phyloP scores from a whole-genome alignment of 306 rosid species.

The Castanopsis chinensis region DNA sequence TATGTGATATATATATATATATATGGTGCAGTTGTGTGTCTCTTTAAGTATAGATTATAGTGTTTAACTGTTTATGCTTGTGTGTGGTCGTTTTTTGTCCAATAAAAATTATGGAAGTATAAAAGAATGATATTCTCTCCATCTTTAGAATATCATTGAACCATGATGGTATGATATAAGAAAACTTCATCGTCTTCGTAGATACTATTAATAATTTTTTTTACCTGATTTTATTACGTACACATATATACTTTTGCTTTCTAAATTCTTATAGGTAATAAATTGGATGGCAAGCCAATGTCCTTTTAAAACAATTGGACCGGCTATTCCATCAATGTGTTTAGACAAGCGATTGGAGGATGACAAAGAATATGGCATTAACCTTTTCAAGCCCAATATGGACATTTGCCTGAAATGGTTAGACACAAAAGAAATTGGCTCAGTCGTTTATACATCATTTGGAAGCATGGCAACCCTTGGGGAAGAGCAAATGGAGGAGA shows the following conservation, averaged over 20 bases:
- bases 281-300: conserved; percentile 20
- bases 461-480: conserved; percentile 10
- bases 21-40: too few relatives aligned
- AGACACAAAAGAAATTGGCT: background rate
- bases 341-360: conserved; percentile 19
- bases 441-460: conserved; percentile 11
- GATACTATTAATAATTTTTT: too few relatives aligned
- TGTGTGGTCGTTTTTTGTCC: too few relatives aligned
- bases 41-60: too few relatives aligned
- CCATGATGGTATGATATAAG: too few relatives aligned
- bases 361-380: conserved; percentile 12
- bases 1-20: too few relatives aligned
- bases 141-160: too few relatives aligned
- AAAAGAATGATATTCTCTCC: too few relatives aligned
- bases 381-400: conserved; percentile 4
- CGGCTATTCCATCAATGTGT: conserved; percentile 17
- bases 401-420: conserved; percentile 17
- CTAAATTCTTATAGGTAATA: background rate
- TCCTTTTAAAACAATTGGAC: conserved; percentile 21
- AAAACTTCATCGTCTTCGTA: too few relatives aligned
- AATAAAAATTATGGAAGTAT: too few relatives aligned
- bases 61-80: too few relatives aligned
- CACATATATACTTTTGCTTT: background rate
- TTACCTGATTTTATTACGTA: background rate
- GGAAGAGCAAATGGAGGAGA: conserved; percentile 21